These are phyloP conservation scores for Rhizopus stolonifer DNA, from an alignment of 371 early-diverging fungal genomes.

Conservation along the genomic window DNA sequence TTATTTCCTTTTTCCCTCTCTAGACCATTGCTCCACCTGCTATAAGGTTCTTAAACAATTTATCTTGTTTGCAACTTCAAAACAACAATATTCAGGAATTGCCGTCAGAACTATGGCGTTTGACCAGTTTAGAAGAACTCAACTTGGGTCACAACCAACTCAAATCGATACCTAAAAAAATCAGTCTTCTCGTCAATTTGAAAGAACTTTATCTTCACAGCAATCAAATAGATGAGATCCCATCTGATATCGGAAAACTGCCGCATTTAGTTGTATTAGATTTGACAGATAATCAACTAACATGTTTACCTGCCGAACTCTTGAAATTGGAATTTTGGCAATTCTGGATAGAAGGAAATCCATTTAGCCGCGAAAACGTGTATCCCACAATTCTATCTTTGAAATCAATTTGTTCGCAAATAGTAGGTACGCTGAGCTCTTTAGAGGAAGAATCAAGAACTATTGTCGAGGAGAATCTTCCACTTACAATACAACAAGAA, in stretches of 20 bases:
- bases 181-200: constrained; percentile 79
- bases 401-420: constrained; percentile 18
- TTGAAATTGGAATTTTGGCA: constrained; percentile 16
- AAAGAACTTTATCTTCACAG: constrained; percentile 89
- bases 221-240: constrained; percentile 85
- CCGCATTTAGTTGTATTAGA: constrained; percentile 50
- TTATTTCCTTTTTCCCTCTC: neutral
- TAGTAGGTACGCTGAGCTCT: constrained; percentile 11
- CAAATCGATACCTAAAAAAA: constrained; percentile 78
- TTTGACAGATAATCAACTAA: constrained; percentile 55
- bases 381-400: constrained; percentile 4
- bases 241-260: constrained; percentile 67
- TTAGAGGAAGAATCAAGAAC: constrained; percentile 9
- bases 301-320: constrained; percentile 47
- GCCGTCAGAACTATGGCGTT: constrained; percentile 71
- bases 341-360: constrained; percentile 47
- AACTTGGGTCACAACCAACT: constrained; percentile 92
- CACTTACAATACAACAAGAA: neutral
- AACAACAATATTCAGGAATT: constrained; percentile 82
- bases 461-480: neutral
- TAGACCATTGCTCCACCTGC: constrained; percentile 47
- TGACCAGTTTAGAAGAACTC: constrained; percentile 66
- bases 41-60: constrained; percentile 29
- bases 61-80: constrained; percentile 87
- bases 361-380: constrained; percentile 19